Conservation (phyloP, 441 rosid species). For the Adansonia grandidieri region DNA sequence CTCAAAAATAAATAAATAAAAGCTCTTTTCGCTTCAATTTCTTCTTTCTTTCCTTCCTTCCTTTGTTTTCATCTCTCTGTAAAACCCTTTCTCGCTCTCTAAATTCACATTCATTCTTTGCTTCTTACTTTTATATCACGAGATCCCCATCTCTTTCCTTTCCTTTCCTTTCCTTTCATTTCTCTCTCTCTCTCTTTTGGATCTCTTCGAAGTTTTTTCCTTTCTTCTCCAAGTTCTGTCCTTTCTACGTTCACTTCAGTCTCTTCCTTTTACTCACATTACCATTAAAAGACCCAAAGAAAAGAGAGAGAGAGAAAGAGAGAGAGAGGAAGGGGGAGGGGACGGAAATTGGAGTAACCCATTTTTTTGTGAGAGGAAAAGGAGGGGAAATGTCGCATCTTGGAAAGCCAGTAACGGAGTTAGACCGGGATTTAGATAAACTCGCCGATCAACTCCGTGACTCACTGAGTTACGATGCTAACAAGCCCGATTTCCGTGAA, state of each 20-base stretch:
- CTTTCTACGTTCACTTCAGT: conserved; percentile 34
- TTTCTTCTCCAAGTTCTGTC: conserved; percentile 24
- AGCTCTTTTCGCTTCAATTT: not conserved
- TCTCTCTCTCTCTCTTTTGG: conserved; percentile 20
- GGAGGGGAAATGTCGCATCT: conserved; percentile 54
- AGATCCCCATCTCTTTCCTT: conserved; percentile 61
- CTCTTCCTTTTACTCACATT: conserved; percentile 42
- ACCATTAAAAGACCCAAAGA: conserved; percentile 20
- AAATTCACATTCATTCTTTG: conserved; percentile 66
- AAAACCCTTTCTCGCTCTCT: conserved; percentile 29
- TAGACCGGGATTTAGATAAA: conserved; percentile 37
- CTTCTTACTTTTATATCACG: conserved; percentile 75
- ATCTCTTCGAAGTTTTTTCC: conserved; percentile 39
- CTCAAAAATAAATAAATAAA: conserved; percentile 30
- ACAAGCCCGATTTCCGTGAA: conserved; percentile 96
- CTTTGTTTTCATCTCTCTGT: conserved; percentile 20
- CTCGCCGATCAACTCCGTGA: conserved; percentile 54
- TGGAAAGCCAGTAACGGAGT: conserved; percentile 42
- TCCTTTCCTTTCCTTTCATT: conserved; percentile 22
- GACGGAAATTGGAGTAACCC: conserved; percentile 9
- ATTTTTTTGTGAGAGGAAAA: not conserved
- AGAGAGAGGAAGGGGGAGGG: not conserved
- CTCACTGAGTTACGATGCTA: conserved; percentile 60
- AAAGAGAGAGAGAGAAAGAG: not conserved
- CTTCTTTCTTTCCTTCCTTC: conserved; percentile 23